phyloP scores from a whole-genome alignment of 257 asterid genomes.

The Nicotiana benthamiana region DNA sequence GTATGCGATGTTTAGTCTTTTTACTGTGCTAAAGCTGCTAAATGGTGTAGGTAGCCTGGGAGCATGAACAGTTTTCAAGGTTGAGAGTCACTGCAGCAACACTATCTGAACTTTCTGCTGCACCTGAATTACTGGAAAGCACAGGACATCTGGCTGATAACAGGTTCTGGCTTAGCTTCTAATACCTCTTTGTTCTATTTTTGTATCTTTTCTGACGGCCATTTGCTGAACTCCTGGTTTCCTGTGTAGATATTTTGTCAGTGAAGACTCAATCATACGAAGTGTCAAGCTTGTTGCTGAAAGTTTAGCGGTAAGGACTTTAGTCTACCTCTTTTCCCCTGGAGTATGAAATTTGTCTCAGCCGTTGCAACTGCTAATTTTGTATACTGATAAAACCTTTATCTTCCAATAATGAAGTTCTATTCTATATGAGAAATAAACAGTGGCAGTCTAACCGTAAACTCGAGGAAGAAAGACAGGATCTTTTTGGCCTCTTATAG shows the following conservation, averaged over 20 bases:
- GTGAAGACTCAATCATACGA: constrained; percentile 57
- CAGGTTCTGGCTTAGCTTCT: constrained; percentile 40
- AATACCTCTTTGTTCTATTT: constrained; percentile 1
- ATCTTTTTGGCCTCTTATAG: not conserved
- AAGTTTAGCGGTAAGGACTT: constrained; percentile 73
- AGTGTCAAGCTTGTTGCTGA: constrained; percentile 85
- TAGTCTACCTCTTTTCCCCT: not conserved
- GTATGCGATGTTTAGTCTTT: not conserved
- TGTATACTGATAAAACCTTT: not conserved
- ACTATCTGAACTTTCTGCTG: constrained; percentile 59
- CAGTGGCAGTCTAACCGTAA: not conserved
- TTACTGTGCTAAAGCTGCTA: constrained; percentile 28
- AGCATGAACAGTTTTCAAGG: constrained; percentile 95
- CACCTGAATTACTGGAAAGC: constrained; percentile 79
- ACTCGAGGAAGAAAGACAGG: not conserved
- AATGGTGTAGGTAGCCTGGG: constrained; percentile 87
- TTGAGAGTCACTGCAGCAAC: constrained; percentile 89
- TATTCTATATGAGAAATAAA: not conserved
- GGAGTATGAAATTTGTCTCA: not conserved
- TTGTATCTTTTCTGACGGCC: not conserved
- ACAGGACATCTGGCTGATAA: constrained; percentile 69
- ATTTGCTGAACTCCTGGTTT: constrained; percentile 19
- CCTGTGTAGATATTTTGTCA: constrained; percentile 38
- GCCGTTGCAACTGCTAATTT: not conserved
- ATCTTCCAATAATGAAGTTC: not conserved